Percentiles rank a stretch among this genome's conserved stretches.
Evolutionary conservation across 2,329 filamentous ascomycete species (phyloP).

Genomic region (Blastomyces emzantsi): DNA sequence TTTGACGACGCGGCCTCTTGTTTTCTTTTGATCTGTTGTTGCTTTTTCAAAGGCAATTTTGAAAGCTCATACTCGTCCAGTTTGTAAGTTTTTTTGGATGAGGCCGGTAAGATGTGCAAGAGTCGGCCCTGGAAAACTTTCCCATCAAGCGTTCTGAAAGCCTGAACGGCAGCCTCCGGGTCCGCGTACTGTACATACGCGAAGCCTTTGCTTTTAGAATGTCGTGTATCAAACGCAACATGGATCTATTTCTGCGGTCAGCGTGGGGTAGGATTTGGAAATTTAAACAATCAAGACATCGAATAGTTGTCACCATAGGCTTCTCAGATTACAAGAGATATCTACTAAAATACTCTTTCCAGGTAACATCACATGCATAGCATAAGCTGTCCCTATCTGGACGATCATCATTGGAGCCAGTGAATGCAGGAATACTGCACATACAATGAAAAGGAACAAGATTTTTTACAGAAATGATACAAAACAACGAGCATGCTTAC

Average conservation of each 20-base stretch:
- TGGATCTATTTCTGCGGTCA: constrained; percentile 57
- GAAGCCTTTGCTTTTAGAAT: constrained; percentile 76
- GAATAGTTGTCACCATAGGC: constrained; percentile 25
- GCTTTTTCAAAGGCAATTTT: constrained; percentile 88
- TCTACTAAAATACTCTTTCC: constrained; percentile 99
- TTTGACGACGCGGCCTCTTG: constrained; percentile 64
- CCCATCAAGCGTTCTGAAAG: constrained; percentile 71
- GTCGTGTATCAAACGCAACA: constrained; percentile 61
- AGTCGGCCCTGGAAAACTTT: constrained; percentile 87
- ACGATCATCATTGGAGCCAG: constrained; percentile 68
- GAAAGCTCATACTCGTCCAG: constrained; percentile 84
- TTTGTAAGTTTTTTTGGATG: constrained; percentile 69
- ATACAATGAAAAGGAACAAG: constrained; percentile 1
- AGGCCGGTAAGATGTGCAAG: constrained; percentile 78
- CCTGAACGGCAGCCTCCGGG: constrained; percentile 62
- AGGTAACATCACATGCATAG: constrained; percentile 81
- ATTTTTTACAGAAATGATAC: background rate
- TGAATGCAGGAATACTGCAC: constrained; percentile 16
- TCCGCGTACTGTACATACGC: constrained; percentile 74
- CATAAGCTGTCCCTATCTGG: constrained; percentile 99
- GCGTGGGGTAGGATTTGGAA: background rate
- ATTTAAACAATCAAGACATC: constrained; percentile 17
- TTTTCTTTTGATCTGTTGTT: constrained; percentile 80
- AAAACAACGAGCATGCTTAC: constrained; percentile 49
- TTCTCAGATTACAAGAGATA: constrained; percentile 82